Base-by-base conservation (phyloP, 2,329 filamentous ascomycete genomes). In the Cryphonectria nitschkei region DNA sequence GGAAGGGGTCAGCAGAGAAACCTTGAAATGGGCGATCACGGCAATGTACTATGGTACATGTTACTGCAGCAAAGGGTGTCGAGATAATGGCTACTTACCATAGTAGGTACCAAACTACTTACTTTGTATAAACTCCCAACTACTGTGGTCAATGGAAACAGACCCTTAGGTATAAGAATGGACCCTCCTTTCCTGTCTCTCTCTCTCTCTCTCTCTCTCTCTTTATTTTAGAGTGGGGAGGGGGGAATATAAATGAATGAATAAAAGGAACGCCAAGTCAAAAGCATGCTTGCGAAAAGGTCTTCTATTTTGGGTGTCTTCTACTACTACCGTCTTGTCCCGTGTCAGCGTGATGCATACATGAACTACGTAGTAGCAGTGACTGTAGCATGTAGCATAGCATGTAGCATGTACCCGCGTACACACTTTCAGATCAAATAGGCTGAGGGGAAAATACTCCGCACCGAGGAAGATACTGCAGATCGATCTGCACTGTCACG, bases 401-500 rank as follows among this genome's bases (percentile, higher is more conserved):
- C 34, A 37, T 37, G 34, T 54, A 54, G 5, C 50, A 26, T 14
- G 13, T 56, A 56, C 52, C 52, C n/a, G 52, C n/a, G 2, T 32
- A 19, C 54, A n/a, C n/a, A n/a, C 46, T 19, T 19, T 39, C 65
- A 56, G 65, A 70, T 68, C 69, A 70, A 54, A n/a, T n/a, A 8
- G 22, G 19, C 46, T 50, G 58, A 39, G 58, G 58, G 58, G 58
- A 32, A 32, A 22, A 16, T 22, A 39, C 58, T 34, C 34, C 54
- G 58, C 58, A 61, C 34, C 58, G 39, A 58, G 54, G 54, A 26
- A 34, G 54, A 58, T 32, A 54, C 52, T 26, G 52, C 3, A 50
- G 46, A 50, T 50, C 46, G 46, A 50, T 50, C 46, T 50, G 22
- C 46, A n/a, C 43, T 50, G 22, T 50, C 46, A 50, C 46, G 46